Evolutionary conservation across 2,329 filamentous ascomycete genomes (phyloP), one percentile per base, ranked within the genome.

Genomic region (Pseudogymnoascus sp.): DNA sequence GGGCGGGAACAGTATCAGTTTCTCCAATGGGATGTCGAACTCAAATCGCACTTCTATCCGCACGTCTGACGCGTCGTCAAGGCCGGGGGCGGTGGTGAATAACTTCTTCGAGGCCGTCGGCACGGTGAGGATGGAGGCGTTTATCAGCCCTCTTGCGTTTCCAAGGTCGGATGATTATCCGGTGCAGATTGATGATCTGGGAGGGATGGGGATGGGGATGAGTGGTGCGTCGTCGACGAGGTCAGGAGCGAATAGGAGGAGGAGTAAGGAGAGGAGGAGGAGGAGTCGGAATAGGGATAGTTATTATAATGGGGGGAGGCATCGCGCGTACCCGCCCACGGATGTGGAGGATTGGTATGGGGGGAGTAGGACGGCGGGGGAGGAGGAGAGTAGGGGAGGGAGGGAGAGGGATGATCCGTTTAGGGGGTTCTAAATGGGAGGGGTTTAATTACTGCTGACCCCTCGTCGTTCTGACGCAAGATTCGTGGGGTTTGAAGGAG

Each of bases 81-180:
- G 69, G 5, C 70, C 71, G 15, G 68, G 52, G 72, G 67, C 64
- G 5, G 69, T 70, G 10, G 68, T 69, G 9, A 72, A 72, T 40
- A 73, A 73, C 73, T 92, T 94, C 76, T 94, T 94, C 70, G 92
- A 95, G 68, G 89, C 89, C 1, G 87, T 95, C 63, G 92, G 92
- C 1, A 97, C 92, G 1, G 86, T 97, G 55, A 86, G 94, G 29
- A 97, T 99, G 93, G 93, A 97, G 74, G 94, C 94, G 0, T 99
- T 97, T 73, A 95, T 99, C 67, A 85, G 80, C 68, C 85, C 85
- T 0, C 72, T 87, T 9, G 77, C 82, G 9, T 58, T 69, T 45
- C 27, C 40, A 13, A 64, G 63, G 7, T 61, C 65, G 12, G 71
- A 71, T 52, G 69, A 72, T 36, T 69, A 61, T 60, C 69, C 69